Percentiles rank a stretch among this genome's conserved stretches.
Conservation (phyloP, 2,329 filamentous ascomycete genomes). For the Phialocephala sp. region DNA sequence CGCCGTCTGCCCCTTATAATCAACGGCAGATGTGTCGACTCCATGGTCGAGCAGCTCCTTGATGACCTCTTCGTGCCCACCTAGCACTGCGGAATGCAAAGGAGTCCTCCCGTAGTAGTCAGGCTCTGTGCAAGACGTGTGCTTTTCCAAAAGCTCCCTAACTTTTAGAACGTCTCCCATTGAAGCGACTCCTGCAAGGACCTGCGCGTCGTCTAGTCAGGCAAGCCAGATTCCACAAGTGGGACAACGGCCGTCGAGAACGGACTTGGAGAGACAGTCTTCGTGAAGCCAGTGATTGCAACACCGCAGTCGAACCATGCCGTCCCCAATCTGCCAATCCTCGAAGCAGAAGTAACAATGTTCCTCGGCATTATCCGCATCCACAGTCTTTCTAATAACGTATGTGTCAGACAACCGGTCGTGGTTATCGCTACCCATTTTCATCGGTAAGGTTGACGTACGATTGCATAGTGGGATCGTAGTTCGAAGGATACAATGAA, state of each 20-base stretch:
- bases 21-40: conserved; percentile 10
- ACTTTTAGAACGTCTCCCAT: conserved; percentile 10
- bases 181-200: conserved; percentile 8
- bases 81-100: conserved; percentile 10
- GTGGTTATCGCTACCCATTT: conserved; percentile 8
- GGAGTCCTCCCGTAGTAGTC: conserved; percentile 6
- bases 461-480: conserved; percentile 14
- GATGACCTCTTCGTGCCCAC: conserved; percentile 8
- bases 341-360: conserved; percentile 15
- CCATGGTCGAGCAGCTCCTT: conserved; percentile 12
- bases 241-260: conserved; percentile 17
- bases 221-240: conserved; percentile 13
- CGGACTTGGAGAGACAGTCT: conserved; percentile 14
- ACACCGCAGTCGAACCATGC: conserved; percentile 13
- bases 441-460: conserved; percentile 1
- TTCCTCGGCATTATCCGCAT: conserved; percentile 15
- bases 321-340: conserved; percentile 12
- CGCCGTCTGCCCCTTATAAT: conserved; percentile 11
- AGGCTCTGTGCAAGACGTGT: conserved; percentile 4
- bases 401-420: conserved; percentile 10
- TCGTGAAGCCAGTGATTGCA: conserved; percentile 15
- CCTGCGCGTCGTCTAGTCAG: conserved; percentile 8
- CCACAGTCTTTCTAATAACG: conserved; percentile 12
- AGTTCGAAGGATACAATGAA: conserved; percentile 5
- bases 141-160: conserved; percentile 14